Conservation (phyloP, 805 yeast genomes). For the Kluyveromyces aestuarii region DNA sequence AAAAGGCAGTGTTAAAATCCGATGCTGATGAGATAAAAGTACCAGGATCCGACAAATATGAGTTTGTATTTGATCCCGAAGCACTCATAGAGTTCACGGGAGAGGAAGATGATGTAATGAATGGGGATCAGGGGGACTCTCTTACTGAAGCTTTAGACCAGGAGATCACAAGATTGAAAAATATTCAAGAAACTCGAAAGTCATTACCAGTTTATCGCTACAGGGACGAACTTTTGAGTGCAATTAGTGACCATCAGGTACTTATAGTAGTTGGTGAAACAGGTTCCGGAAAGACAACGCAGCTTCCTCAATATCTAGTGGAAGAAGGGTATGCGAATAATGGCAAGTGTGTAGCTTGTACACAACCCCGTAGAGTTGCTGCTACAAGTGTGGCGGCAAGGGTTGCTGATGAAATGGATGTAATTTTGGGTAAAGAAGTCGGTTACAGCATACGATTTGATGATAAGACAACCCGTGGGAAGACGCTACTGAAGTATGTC, state of each 20-base stretch:
- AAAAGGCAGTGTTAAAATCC: constrained; percentile 15
- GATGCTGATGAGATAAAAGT: constrained; percentile 21
- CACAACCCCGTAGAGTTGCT: constrained; percentile 94
- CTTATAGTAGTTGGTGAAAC: constrained; percentile 78
- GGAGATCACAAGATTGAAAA: constrained; percentile 20
- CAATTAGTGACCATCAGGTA: constrained; percentile 55
- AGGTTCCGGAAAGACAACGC: constrained; percentile 94
- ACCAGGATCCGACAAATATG: constrained; percentile 40
- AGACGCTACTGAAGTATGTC: constrained; percentile 75
- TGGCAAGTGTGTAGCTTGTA: constrained; percentile 65
- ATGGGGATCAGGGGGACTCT: constrained; percentile 24
- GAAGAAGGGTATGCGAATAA: constrained; percentile 68
- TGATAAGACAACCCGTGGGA: constrained; percentile 47
- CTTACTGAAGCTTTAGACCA: constrained; percentile 11
- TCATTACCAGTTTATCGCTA: constrained; percentile 69
- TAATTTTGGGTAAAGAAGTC: constrained; percentile 72
- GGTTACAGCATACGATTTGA: constrained; percentile 90
- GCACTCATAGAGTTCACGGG: constrained; percentile 50
- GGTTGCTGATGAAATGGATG: constrained; percentile 84
- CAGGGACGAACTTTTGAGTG: constrained; percentile 48
- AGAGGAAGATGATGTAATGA: constrained; percentile 28
- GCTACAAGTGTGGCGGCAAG: constrained; percentile 86
- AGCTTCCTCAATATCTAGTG: constrained; percentile 75
- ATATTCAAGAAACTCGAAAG: constrained; percentile 44
- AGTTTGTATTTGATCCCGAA: constrained; percentile 64